Base-by-base conservation (phyloP, 306 rosid genomes). In the Erythrophleum fordii region DNA sequence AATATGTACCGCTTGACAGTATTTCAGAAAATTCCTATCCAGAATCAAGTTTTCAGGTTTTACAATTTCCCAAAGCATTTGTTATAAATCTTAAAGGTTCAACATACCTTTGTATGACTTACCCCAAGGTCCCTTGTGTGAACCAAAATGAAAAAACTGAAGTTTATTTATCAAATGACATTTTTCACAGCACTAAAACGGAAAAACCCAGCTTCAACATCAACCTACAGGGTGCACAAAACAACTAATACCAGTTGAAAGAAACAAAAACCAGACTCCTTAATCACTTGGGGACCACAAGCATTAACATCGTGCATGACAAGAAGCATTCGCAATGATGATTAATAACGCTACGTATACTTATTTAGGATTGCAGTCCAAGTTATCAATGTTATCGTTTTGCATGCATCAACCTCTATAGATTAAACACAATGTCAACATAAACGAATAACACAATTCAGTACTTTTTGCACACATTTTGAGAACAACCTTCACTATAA, bases 391-490 rank as follows among this genome's bases (percentile, higher is more conserved):
- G 79, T 20, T 22, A 10, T 41, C 23, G 5, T 34, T 23, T 34
- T 35, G 48, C 46, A 28, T 42, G 44, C 79, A 75, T 26, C 45
- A 60, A 44, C 41, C 39, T 39, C 55, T 22, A 8, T 39, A 56
- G 78, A 58, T 58, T 41, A 58, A 56, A 28, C 42, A 59, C n/a
- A 59, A 60, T 17, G 44, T 42, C 70, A 31, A 4, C 69, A 58
- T 74, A 58, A 29, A 74, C 42, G 70, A 59, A 18, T 59, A 42
- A 44, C 45, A 26, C 20, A 25, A 56, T 58, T 18, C 45, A 18
- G 11, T 12, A 44, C 35, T 4, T 39, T 55, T 35, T 10, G 58
- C 20, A 53, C 60, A n/a, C 6, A 51, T 34, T 42, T 18, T 60
- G 29, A 8, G 72, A 76, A 1, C 13, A 34, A 45, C 5, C 59